Base-by-base conservation (phyloP, 2,329 filamentous ascomycete species). In the Cytospora chrysosperma region DNA sequence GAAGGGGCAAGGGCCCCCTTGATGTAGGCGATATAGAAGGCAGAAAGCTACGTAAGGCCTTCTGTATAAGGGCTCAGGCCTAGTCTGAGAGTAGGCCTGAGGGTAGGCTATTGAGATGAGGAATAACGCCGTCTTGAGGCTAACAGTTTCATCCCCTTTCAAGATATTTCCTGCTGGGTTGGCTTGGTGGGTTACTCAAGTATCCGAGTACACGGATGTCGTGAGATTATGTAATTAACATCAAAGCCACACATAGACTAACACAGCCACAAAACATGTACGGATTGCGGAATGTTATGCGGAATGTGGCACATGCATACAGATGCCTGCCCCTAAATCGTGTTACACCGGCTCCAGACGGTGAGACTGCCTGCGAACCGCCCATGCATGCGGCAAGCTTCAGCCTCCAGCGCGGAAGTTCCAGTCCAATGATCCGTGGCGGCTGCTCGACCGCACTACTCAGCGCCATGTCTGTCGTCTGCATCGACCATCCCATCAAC, bases 351-450 rank as follows among this genome's bases (percentile, higher is more conserved):
- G 43, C n/a, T 47, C 43, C 40, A 47, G 40, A 21, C 19, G 8
- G 40, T 8, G 40, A 24, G 56, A 30, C 21, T 24, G 30, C 52
- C 28, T n/a, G 53, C 53, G 30, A 37, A 24, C 12, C 7, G 28
- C n/a, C 34, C 53, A 55, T 49, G 56, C 53, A 55, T 49, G 56
- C 56, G 57, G 47, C 27, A 53, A 59, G 28, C 28, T 49, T n/a
- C 4, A 50, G 43, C 56, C 43, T 59, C 56, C 40, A 15, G 52
- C 56, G 47, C 56, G 56, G 26, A 28, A 37, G 43, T 3, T 59
- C 56, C 37, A 19, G 47, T 49, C 56, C n/a, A 37, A 37, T 27
- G 49, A 43, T 50, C 49, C 57, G 52, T 60, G 52, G 32, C 58
- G 27, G 8, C 51, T 47, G 34, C 34, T 47, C 37, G 34, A 28